Evolutionary conservation across 306 rosid genomes (phyloP).

Genomic region (Delonix regia): DNA sequence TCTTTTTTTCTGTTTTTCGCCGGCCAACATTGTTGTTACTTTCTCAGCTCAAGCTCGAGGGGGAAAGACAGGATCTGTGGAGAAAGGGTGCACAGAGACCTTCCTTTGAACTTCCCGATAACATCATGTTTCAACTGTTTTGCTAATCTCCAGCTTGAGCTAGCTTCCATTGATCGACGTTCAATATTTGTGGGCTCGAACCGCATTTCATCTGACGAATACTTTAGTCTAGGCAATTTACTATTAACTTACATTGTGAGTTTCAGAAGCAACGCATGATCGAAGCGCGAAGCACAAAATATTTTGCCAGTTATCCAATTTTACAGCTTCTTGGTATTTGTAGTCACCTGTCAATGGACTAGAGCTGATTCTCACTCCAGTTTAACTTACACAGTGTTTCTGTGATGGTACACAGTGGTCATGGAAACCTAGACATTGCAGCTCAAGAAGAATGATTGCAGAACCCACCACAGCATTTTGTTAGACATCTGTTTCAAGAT

Average conservation of each 20-base stretch:
- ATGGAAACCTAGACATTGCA: slow-evolving; percentile 7
- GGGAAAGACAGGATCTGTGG: no score
- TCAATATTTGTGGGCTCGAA: neutral
- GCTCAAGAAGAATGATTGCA: slow-evolving; percentile 10
- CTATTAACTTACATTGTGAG: neutral
- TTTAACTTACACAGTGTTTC: no score
- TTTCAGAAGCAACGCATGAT: slow-evolving; percentile 29
- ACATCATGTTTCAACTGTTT: no score
- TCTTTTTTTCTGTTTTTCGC: no score
- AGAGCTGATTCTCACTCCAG: neutral
- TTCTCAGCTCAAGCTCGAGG: no score
- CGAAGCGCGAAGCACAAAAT: slow-evolving; percentile 13
- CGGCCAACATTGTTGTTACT: no score
- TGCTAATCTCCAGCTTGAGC: neutral
- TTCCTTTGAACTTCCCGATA: no score
- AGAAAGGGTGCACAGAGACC: no score
- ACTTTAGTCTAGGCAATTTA: neutral
- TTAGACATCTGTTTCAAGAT: neutral
- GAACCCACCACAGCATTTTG: neutral
- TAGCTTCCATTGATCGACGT: slow-evolving; percentile 18
- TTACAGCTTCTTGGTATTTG: slow-evolving; percentile 9
- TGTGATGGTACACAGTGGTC: neutral
- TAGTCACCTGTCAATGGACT: neutral
- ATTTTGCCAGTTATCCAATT: slow-evolving; percentile 8
- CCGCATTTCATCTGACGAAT: neutral